Conservation (phyloP, 2,329 filamentous ascomycete species). For the Lojkania enalia region DNA sequence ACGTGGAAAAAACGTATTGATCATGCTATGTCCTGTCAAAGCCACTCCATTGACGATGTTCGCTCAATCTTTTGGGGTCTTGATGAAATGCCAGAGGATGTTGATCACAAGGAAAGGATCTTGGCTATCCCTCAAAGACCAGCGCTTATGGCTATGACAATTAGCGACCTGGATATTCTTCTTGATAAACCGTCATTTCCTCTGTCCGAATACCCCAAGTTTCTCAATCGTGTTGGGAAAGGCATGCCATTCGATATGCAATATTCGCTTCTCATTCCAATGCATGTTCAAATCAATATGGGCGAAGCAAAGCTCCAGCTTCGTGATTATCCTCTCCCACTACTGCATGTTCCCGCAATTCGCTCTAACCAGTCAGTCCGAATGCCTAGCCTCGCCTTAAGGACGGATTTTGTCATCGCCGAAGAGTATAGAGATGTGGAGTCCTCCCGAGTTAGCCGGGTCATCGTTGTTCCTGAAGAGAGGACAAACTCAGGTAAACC, state of each 20-base stretch:
- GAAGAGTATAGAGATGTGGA: conserved; percentile 85
- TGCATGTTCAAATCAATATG: conserved; percentile 87
- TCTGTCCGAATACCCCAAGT: conserved; percentile 76
- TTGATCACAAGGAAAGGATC: conserved; percentile 81
- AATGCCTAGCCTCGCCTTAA: conserved; percentile 79
- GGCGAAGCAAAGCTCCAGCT: conserved; percentile 85
- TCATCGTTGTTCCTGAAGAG: conserved; percentile 79
- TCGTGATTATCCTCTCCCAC: conserved; percentile 89
- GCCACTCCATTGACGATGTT: conserved; percentile 75
- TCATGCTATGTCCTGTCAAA: conserved; percentile 69
- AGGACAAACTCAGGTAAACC: conserved; percentile 59
- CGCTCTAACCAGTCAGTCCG: conserved; percentile 77
- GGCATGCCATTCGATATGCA: conserved; percentile 91
- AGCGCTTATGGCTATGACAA: conserved; percentile 75
- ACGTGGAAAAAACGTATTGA: conserved; percentile 94
- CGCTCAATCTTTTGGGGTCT: conserved; percentile 79
- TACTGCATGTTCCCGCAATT: conserved; percentile 86
- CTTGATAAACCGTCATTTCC: conserved; percentile 95
- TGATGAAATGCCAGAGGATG: conserved; percentile 78
- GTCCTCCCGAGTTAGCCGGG: conserved; percentile 76
- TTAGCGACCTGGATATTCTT: conserved; percentile 81
- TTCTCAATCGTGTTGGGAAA: conserved; percentile 89
- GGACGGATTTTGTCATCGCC: conserved; percentile 90
- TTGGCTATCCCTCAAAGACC: conserved; percentile 84
- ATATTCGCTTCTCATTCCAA: conserved; percentile 85